A percentile compares a stretch with the other conserved stretches of the same genome.
These are phyloP conservation scores for Xylariaceae sp. DNA, from an alignment of 2,329 filamentous ascomycete species.

Conservation along the genomic window DNA sequence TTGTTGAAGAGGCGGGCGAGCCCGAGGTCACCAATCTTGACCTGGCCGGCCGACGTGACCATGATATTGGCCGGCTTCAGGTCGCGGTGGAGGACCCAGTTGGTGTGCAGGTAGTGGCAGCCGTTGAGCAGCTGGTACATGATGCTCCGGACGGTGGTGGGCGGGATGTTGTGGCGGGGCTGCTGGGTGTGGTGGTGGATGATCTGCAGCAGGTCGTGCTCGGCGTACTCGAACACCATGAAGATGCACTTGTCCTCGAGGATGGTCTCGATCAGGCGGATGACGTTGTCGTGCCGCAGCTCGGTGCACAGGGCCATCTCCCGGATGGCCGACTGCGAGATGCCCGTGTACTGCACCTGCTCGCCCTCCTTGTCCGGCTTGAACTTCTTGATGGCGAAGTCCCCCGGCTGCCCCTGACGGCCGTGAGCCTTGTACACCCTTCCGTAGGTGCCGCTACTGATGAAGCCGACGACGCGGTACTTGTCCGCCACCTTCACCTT, in stretches of 20 bases:
- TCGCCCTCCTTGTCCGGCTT: slow-evolving; percentile 99
- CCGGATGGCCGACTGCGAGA: slow-evolving; percentile 92
- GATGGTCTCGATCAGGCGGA: slow-evolving; percentile 89
- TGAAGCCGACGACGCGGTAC: slow-evolving; percentile 97
- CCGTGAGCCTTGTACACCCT: slow-evolving; percentile 93
- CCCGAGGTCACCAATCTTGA: slow-evolving; percentile 92
- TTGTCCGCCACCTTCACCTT: slow-evolving; percentile 88
- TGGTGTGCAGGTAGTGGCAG: slow-evolving; percentile 87
- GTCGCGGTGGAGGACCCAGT: slow-evolving; percentile 96
- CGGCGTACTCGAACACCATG: slow-evolving; percentile 98
- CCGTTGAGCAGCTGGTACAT: slow-evolving; percentile 95
- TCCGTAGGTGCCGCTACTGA: slow-evolving; percentile 95
- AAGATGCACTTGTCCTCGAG: slow-evolving; percentile 98
- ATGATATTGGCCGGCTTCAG: slow-evolving; percentile 98
- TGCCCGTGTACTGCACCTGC: slow-evolving; percentile 88
- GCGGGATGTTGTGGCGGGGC: slow-evolving; percentile 80
- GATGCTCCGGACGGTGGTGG: slow-evolving; percentile 84
- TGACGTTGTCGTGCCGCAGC: slow-evolving; percentile 80
- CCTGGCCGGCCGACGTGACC: slow-evolving; percentile 83
- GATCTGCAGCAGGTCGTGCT: slow-evolving; percentile 95
- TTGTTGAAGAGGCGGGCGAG: slow-evolving; percentile 91
- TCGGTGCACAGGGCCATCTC: slow-evolving; percentile 98
- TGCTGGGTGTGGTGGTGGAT: slow-evolving; percentile 96
- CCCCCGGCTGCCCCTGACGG: slow-evolving; percentile 65
- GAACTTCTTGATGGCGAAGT: slow-evolving; percentile 99